Evolutionary conservation across 2,329 filamentous ascomycete species (phyloP).

Genomic region (Furcasterigmium sp.): DNA sequence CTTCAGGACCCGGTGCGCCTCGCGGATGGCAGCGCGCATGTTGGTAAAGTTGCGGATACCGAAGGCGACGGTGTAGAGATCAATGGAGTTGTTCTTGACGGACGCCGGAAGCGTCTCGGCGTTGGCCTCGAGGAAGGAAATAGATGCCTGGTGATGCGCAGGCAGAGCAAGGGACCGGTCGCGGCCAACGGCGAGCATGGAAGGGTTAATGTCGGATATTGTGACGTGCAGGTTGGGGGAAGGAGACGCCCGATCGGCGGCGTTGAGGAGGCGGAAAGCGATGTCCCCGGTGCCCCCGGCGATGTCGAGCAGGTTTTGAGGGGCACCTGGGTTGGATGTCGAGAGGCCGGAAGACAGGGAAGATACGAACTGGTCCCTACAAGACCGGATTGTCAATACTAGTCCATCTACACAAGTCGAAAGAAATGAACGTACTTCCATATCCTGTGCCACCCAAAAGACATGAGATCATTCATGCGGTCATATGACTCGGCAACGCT

Average conservation of each 20-base stretch:
- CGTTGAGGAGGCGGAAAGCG: slow-evolving; percentile 90
- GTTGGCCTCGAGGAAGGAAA: slow-evolving; percentile 82
- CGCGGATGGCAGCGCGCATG: slow-evolving; percentile 74
- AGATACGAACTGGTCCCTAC: slow-evolving; percentile 83
- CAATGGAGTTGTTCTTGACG: slow-evolving; percentile 67
- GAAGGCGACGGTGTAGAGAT: slow-evolving; percentile 96
- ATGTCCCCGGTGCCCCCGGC: slow-evolving; percentile 97
- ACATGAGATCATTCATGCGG: slow-evolving; percentile 99
- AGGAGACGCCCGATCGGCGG: slow-evolving; percentile 73
- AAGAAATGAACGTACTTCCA: slow-evolving; percentile 62
- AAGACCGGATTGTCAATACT: slow-evolving; percentile 6
- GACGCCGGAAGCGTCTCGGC: slow-evolving; percentile 65
- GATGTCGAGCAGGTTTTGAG: slow-evolving; percentile 83
- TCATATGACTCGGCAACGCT: slow-evolving; percentile 94
- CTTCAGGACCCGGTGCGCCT: slow-evolving; percentile 84
- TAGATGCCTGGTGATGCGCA: slow-evolving; percentile 48
- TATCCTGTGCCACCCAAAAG: slow-evolving; percentile 88
- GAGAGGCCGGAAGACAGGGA: slow-evolving; percentile 76
- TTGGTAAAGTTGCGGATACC: slow-evolving; percentile 97
- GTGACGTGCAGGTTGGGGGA: slow-evolving; percentile 80
- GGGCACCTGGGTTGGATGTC: slow-evolving; percentile 33
- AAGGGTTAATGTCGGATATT: slow-evolving; percentile 91
- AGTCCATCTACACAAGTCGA: slow-evolving; percentile 1
- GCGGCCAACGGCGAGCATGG: slow-evolving; percentile 86
- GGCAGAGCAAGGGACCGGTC: slow-evolving; percentile 64